Base-by-base conservation (phyloP, 345 rosid genomes). In the Populus alba region DNA sequence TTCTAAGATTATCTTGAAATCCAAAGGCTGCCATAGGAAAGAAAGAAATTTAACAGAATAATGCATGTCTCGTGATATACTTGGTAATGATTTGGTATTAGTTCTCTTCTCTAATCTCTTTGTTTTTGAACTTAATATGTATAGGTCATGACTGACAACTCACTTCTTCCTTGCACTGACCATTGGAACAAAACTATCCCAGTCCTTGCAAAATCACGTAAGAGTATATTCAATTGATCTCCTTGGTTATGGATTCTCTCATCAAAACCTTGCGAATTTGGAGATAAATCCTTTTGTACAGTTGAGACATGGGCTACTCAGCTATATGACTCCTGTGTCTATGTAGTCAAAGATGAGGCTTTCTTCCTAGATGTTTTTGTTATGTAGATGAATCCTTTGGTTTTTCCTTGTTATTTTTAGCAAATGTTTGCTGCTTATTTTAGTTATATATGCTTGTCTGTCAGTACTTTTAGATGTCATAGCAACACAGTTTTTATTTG, bases 181-280 rank as follows among this genome's bases (percentile, higher is more conserved):
- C 97, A 95, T 66, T 91, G 97, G 98, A 88, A 97, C 77, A 92
- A 95, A 85, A 95, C 91, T 39, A 88, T 91, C 69, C 91, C 90
- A 3, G 79, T 93, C 81, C 97, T 95, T 53, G 97, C 93, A 68
- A 92, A 85, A 72, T 86, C 90, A 29, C 89, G 89, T 75, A 85
- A 41, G 93, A 35, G 97, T 92, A 8, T 95, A 85, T 70, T 81
- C 97, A 59, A 89, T 95, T 41, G 99, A 95, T 82, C 94, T 95
- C 49, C 90, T 95, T 76, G 97, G 97, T 49, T 95, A 95, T 76
- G 99, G 99, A 80, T 92, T 91, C 89, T 93, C 96, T 0, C 94
- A 92, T 98, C 99, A n/a, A 90, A 90, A 80, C 96, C 99, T 82
- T 83, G 76, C 35, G 91, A 86, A 23, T 89, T 88, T 75, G 88